These are phyloP conservation scores for Ascochyta pisi DNA, from an alignment of 2,329 filamentous ascomycete genomes.

Conservation along the genomic window DNA sequence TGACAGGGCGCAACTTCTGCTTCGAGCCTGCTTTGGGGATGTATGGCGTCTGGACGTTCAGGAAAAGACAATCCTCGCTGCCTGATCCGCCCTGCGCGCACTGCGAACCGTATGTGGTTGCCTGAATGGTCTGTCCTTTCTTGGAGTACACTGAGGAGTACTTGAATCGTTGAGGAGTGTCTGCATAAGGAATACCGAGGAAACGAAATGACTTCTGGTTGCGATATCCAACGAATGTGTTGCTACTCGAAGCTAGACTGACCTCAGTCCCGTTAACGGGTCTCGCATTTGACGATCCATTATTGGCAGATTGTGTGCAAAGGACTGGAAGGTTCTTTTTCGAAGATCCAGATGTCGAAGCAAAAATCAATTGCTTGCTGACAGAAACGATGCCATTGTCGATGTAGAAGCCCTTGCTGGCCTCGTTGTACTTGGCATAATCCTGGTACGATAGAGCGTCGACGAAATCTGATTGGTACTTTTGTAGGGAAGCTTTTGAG, in stretches of 20 bases:
- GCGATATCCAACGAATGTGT: conserved; percentile 58
- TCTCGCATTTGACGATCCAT: conserved; percentile 36
- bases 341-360: conserved; percentile 29
- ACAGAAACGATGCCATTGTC: conserved; percentile 50
- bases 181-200: conserved; percentile 56
- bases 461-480: conserved; percentile 55
- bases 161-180: conserved; percentile 52
- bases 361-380: conserved; percentile 45
- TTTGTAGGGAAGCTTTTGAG: conserved; percentile 50
- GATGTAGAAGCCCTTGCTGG: conserved; percentile 54
- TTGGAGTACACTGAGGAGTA: conserved; percentile 57
- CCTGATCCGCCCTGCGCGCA: conserved; percentile 53
- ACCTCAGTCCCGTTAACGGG: conserved; percentile 43
- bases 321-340: conserved; percentile 54
- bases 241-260: conserved; percentile 51
- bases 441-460: conserved; percentile 56
- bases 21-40: conserved; percentile 49
- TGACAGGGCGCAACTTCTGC: conserved; percentile 42
- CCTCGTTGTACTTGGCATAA: conserved; percentile 49
- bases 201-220: conserved; percentile 60
- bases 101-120: conserved; percentile 54
- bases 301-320: conserved; percentile 58
- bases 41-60: conserved; percentile 40
- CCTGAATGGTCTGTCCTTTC: conserved; percentile 55
- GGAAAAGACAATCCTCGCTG: conserved; percentile 38